Evolutionary conservation across 805 yeast genomes (phyloP).

Genomic region (Huiozyma naganishii): DNA sequence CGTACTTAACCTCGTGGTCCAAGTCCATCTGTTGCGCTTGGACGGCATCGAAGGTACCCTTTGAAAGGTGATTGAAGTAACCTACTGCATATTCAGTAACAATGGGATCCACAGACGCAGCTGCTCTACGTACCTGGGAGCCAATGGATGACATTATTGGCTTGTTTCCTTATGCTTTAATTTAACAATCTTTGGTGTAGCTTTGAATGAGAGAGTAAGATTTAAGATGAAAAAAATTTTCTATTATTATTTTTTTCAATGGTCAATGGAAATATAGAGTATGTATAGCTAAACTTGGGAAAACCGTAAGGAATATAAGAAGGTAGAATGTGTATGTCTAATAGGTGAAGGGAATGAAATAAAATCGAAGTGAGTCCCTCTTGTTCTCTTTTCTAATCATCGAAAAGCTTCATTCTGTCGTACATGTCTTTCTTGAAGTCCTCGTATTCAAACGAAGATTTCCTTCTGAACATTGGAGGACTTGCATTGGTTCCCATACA

Average conservation of each 20-base stretch:
- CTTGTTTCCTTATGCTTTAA: neutral
- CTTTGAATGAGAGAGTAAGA: too few relatives aligned
- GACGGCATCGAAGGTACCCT: slow-evolving; percentile 72
- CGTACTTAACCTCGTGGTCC: slow-evolving; percentile 54
- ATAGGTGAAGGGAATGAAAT: too few relatives aligned
- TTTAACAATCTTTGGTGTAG: too few relatives aligned
- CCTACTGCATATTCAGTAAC: slow-evolving; percentile 88
- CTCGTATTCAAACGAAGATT: slow-evolving; percentile 22
- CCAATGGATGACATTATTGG: slow-evolving; percentile 31
- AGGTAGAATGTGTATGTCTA: too few relatives aligned
- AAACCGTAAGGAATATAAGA: too few relatives aligned
- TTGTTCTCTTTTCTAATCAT: neutral
- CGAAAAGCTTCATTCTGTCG: slow-evolving; percentile 21
- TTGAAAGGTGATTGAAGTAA: slow-evolving; percentile 73
- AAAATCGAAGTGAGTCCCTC: too few relatives aligned
- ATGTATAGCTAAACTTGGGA: too few relatives aligned
- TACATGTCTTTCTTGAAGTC: slow-evolving; percentile 26
- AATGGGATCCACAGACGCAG: slow-evolving; percentile 73
- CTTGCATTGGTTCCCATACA: slow-evolving; percentile 1
- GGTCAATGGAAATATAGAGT: too few relatives aligned
- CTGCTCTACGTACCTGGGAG: slow-evolving; percentile 71
- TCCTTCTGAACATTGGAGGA: slow-evolving; percentile 9
- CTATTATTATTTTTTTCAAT: neutral
- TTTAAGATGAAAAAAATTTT: too few relatives aligned
- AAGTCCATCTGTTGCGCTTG: slow-evolving; percentile 62